Percentiles rank a stretch among this genome's conserved stretches.
phyloP scores from a whole-genome alignment of 441 rosid genomes.

The Omphalea diandra region DNA sequence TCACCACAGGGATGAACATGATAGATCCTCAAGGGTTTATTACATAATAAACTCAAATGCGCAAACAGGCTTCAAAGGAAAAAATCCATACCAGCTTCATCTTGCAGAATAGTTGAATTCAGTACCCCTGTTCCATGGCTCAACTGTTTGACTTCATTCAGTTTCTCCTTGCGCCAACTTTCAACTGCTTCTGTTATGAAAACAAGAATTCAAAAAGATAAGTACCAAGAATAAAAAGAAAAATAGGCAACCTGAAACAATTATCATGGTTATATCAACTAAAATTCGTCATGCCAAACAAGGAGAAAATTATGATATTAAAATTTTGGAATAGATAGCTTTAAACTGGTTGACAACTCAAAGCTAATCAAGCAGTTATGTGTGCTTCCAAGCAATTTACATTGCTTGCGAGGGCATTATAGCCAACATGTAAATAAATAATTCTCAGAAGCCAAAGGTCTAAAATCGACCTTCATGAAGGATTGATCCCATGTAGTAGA shows the following conservation, averaged over 20 bases:
- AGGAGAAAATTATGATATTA: not conserved
- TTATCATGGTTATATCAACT: not conserved
- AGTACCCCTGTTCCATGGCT: slow-evolving; percentile 39
- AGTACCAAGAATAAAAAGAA: not conserved
- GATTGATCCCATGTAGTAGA: too few species aligned
- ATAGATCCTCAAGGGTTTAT: slow-evolving; percentile 14
- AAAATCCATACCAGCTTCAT: slow-evolving; percentile 75
- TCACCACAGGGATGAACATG: not conserved
- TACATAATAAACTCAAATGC: slow-evolving; percentile 10
- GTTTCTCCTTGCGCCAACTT: slow-evolving; percentile 86
- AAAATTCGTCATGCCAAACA: not conserved
- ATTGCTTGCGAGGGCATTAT: not conserved
- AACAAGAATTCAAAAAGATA: slow-evolving; percentile 13
- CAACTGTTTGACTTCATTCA: slow-evolving; percentile 56
- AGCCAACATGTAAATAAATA: not conserved
- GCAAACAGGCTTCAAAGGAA: slow-evolving; percentile 18
- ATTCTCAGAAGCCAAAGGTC: too few species aligned
- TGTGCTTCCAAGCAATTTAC: not conserved
- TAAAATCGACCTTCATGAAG: too few species aligned
- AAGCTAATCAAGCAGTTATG: not conserved
- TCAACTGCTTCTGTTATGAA: slow-evolving; percentile 75
- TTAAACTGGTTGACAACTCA: not conserved
- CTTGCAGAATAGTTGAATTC: slow-evolving; percentile 51
- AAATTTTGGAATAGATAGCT: not conserved
- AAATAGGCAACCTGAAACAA: not conserved